phyloP scores from a whole-genome alignment of 2,329 filamentous ascomycete species.

The Fusarium torulosum region DNA sequence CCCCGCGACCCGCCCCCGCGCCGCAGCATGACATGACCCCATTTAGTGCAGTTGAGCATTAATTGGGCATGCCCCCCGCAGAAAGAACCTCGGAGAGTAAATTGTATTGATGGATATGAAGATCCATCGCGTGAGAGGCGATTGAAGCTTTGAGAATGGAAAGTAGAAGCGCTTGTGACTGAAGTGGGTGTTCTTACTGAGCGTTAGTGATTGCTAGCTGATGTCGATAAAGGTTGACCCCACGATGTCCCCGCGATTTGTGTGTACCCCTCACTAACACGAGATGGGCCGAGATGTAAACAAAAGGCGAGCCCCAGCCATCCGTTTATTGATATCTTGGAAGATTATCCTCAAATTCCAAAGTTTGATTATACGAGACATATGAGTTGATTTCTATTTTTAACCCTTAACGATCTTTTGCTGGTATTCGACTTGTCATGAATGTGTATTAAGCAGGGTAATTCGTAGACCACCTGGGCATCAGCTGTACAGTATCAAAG shows the following conservation, averaged over 20 bases:
- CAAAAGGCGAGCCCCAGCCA: not conserved
- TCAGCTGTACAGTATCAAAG: conserved; percentile 10
- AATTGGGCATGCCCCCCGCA: conserved; percentile 7
- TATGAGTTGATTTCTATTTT: not conserved
- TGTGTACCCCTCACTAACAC: conserved; percentile 26
- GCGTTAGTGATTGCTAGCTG: conserved; percentile 2
- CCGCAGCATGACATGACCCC: not conserved
- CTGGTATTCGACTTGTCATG: not conserved
- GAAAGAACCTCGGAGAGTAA: conserved; percentile 14
- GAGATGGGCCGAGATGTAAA: not conserved
- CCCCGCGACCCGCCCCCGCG: conserved; percentile 35
- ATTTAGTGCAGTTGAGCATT: not conserved
- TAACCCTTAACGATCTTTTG: not conserved
- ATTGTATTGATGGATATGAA: not conserved
- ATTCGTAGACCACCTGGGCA: conserved; percentile 12
- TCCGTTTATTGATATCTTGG: not conserved
- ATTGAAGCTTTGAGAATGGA: not conserved
- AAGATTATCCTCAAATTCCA: not conserved
- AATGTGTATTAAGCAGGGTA: not conserved
- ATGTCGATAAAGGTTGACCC: conserved; percentile 12
- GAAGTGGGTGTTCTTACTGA: no score
- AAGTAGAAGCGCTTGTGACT: not conserved
- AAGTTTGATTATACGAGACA: no score
- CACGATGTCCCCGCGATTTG: conserved; percentile 29
- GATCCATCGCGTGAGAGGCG: not conserved